phyloP scores from a whole-genome alignment of 768 basidiomycete species.

The Lenzites betulinus region DNA sequence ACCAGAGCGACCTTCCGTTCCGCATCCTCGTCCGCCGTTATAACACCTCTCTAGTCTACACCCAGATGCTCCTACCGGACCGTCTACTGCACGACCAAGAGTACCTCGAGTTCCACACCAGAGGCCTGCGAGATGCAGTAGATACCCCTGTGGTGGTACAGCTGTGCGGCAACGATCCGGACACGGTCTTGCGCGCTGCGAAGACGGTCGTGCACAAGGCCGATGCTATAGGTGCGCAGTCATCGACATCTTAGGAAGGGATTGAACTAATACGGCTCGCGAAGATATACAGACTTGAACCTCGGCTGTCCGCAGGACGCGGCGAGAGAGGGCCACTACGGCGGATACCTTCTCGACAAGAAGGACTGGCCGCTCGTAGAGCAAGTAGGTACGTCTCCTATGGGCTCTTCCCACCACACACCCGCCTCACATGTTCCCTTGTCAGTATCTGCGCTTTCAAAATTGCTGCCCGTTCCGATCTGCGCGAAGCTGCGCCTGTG shows the following conservation, averaged over 20 bases:
- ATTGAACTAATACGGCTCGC: background rate
- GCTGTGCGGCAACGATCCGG: conserved; percentile 71
- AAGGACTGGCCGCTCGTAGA: conserved; percentile 73
- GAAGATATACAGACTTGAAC: conserved; percentile 61
- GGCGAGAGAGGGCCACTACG: conserved; percentile 67
- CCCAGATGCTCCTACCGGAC: conserved; percentile 75
- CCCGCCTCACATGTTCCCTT: background rate
- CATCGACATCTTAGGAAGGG: background rate
- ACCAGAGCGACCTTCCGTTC: conserved; percentile 79
- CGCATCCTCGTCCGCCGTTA: conserved; percentile 60
- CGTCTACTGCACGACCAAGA: conserved; percentile 61
- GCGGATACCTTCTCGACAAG: conserved; percentile 73
- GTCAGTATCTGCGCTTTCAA: conserved; percentile 64
- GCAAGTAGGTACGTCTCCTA: conserved; percentile 63
- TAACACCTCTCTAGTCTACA: conserved; percentile 69
- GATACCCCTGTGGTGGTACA: conserved; percentile 65
- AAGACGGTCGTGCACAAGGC: conserved; percentile 59
- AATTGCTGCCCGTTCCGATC: conserved; percentile 62
- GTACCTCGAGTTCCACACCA: conserved; percentile 64
- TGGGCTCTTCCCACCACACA: background rate
- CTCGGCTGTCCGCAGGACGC: conserved; percentile 78
- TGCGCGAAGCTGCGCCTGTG: conserved; percentile 57
- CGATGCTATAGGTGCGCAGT: conserved; percentile 64
- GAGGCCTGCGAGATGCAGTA: conserved; percentile 47
- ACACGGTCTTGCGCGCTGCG: conserved; percentile 60